A percentile compares a stretch with the other conserved stretches of the same genome.
phyloP scores from a whole-genome alignment of 306 rosid species.

The Abrus precatorius region DNA sequence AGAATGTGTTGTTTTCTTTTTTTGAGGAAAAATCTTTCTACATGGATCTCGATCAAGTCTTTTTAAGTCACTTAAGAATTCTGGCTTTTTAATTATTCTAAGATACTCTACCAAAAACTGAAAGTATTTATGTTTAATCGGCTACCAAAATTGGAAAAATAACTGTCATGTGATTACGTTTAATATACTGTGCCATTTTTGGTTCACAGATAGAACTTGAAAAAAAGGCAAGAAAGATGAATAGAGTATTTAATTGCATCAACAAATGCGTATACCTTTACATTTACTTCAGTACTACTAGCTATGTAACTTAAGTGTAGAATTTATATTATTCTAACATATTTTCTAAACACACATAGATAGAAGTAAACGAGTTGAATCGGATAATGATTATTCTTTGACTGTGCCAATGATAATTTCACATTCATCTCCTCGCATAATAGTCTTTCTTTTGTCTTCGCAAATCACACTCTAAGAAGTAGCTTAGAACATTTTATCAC shows the following conservation, averaged over 20 bases:
- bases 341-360: too few relatives aligned
- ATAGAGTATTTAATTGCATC: too few relatives aligned
- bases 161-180: constrained; percentile 9
- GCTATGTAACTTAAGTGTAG: too few relatives aligned
- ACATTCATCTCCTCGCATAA: not conserved
- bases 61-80: not conserved
- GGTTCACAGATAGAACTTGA: not conserved
- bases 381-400: not conserved
- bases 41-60: not conserved
- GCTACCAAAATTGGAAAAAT: constrained; percentile 26
- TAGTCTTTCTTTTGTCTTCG: not conserved
- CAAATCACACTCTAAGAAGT: not conserved
- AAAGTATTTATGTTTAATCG: not conserved
- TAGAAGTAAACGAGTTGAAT: not conserved
- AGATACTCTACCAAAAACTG: not conserved
- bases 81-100: not conserved
- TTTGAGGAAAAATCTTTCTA: not conserved
- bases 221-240: not conserved
- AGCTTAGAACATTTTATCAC: not conserved
- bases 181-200: constrained; percentile 6
- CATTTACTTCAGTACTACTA: too few relatives aligned
- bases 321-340: too few relatives aligned
- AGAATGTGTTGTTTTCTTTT: too few relatives aligned
- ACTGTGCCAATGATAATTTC: not conserved
- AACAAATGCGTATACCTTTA: too few relatives aligned